Evolutionary conservation across 352 stramenopile genomes (phyloP).

Genomic region (Albugo laibachii): DNA sequence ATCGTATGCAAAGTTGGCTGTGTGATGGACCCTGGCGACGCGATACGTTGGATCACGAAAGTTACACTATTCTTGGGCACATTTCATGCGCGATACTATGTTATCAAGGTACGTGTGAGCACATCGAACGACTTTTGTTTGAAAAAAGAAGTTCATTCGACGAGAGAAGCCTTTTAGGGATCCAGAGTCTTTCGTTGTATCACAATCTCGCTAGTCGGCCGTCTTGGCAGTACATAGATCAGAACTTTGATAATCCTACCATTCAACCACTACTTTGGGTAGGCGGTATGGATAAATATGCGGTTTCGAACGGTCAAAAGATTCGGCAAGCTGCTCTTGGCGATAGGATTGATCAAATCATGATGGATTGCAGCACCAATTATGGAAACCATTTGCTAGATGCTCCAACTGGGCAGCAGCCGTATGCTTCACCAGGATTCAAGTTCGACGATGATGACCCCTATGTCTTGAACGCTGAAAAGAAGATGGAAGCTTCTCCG

Average conservation of each 20-base stretch:
- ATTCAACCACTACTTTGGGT: constrained; percentile 1
- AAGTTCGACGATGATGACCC: constrained; percentile 1
- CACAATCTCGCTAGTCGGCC: constrained; percentile 8
- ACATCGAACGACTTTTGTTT: constrained; percentile 25
- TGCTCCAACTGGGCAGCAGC: constrained; percentile 3
- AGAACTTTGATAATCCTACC: not conserved
- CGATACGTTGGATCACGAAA: no score
- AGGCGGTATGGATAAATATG: not conserved
- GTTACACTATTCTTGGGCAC: constrained; percentile 32
- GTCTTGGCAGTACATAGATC: not conserved
- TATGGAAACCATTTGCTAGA: constrained; percentile 30
- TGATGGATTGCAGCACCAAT: constrained; percentile 47
- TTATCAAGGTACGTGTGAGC: constrained; percentile 15
- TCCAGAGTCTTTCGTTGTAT: constrained; percentile 17
- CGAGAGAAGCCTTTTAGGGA: constrained; percentile 45
- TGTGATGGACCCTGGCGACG: constrained; percentile 3
- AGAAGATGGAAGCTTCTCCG: not conserved
- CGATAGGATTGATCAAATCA: constrained; percentile 33
- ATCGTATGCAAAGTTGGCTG: constrained; percentile 54
- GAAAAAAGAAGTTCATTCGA: constrained; percentile 45
- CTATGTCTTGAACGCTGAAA: not conserved
- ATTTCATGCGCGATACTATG: constrained; percentile 16
- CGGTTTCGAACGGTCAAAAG: constrained; percentile 14
- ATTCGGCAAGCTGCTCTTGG: constrained; percentile 19
- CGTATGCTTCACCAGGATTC: not conserved